Percentiles rank a stretch among this genome's conserved stretches.
phyloP scores from a whole-genome alignment of 2,329 filamentous ascomycete species.

The Fusarium sp. region DNA sequence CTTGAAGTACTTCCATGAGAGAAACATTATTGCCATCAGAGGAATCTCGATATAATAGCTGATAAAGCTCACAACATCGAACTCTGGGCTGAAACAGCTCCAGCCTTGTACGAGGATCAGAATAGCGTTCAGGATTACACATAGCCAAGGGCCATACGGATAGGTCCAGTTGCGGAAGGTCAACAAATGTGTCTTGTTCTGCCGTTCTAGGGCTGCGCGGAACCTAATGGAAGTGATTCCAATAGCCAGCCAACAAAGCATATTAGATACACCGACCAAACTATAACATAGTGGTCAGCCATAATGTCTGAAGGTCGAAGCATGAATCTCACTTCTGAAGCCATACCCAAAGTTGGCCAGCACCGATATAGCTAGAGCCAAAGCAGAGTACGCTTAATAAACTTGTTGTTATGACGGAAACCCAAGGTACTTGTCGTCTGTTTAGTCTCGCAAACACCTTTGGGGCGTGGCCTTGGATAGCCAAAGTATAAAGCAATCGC shows the following conservation, averaged over 20 bases:
- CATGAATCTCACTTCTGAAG: conserved; percentile 68
- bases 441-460: conserved; percentile 63
- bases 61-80: conserved; percentile 72
- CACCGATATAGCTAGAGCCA: conserved; percentile 75
- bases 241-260: conserved; percentile 75
- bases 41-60: conserved; percentile 76
- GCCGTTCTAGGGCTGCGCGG: conserved; percentile 68
- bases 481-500: conserved; percentile 56
- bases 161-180: conserved; percentile 79
- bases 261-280: conserved; percentile 24
- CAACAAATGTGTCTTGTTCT: conserved; percentile 72
- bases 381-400: conserved; percentile 74
- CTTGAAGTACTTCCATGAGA: conserved; percentile 80
- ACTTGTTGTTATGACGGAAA: conserved; percentile 65
- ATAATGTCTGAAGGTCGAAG: conserved; percentile 1
- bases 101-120: conserved; percentile 76
- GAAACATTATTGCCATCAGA: conserved; percentile 73
- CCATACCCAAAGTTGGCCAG: conserved; percentile 77
- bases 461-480: conserved; percentile 67
- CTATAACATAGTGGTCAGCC: too few relatives aligned
- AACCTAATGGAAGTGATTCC: conserved; percentile 76
- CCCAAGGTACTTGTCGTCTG: conserved; percentile 56
- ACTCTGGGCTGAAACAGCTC: conserved; percentile 72
- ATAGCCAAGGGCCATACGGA: conserved; percentile 72
- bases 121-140: conserved; percentile 70